These are phyloP conservation scores for Cyberlindnera bimundalis DNA, from an alignment of 805 yeast species.

Conservation along the genomic window DNA sequence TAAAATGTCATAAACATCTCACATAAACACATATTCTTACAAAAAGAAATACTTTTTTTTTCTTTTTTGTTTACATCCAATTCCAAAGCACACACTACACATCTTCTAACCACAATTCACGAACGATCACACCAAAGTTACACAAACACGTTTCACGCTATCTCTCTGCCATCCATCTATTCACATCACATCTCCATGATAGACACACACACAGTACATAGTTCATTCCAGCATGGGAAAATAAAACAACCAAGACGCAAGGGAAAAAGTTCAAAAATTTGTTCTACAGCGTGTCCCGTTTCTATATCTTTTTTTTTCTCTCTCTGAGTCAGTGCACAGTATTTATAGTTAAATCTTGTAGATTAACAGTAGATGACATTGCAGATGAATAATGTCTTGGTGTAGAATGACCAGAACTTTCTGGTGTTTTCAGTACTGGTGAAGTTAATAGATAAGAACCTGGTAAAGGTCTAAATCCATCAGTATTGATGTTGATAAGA, in stretches of 20 bases:
- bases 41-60: neutral
- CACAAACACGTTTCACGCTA: neutral
- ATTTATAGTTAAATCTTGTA: conserved; percentile 11
- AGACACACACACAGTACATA: conserved; percentile 10
- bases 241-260: neutral
- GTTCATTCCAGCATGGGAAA: conserved; percentile 9
- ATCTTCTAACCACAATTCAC: neutral
- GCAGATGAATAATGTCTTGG: neutral
- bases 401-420: conserved; percentile 6
- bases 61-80: too few species aligned
- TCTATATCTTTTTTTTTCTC: neutral
- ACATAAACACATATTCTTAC: neutral
- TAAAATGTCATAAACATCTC: neutral
- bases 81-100: neutral
- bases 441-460: conserved; percentile 9
- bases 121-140: neutral
- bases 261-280: neutral
- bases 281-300: conserved; percentile 2
- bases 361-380: conserved; percentile 1
- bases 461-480: conserved; percentile 18
- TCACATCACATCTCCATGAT: conserved; percentile 1
- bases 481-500: conserved; percentile 8
- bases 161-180: neutral
- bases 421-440: conserved; percentile 1
- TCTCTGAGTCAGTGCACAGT: conserved; percentile 9